Percentiles rank a stretch among this genome's conserved stretches.
Conservation (phyloP, 495 filamentous ascomycete genomes). For the Talaromyces liani region DNA sequence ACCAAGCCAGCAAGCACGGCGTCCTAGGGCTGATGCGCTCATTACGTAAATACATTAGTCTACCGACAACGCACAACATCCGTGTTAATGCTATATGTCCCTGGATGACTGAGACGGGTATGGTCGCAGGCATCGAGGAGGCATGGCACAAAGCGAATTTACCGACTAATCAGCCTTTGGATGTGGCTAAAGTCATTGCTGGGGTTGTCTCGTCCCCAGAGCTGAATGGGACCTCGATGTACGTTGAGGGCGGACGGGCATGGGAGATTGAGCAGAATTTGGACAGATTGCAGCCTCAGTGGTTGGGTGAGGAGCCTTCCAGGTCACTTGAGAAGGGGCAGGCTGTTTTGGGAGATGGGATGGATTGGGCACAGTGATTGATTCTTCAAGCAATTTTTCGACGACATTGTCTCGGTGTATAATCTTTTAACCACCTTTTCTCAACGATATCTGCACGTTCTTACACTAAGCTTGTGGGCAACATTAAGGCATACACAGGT, state of each 20-base stretch:
- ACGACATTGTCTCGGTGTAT: background rate
- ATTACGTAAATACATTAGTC: background rate
- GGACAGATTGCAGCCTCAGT: slow-evolving; percentile 31
- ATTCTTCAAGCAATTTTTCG: background rate
- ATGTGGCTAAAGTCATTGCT: background rate
- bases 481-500: no score
- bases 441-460: no score
- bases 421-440: background rate
- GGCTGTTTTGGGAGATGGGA: slow-evolving; percentile 25
- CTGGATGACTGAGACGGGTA: background rate
- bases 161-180: background rate
- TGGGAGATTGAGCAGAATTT: slow-evolving; percentile 44
- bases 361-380: slow-evolving; percentile 14
- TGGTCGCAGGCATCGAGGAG: background rate
- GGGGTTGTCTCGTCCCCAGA: background rate
- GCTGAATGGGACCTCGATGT: slow-evolving; percentile 28
- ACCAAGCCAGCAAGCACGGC: slow-evolving; percentile 23
- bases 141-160: background rate
- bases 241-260: slow-evolving; percentile 37
- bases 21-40: background rate
- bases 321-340: slow-evolving; percentile 30
- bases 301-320: slow-evolving; percentile 37
- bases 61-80: background rate
- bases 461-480: no score
- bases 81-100: background rate